These are phyloP conservation scores for Tritrichomonas foetus DNA, from an alignment of 208 protist species.

Conservation along the genomic window DNA sequence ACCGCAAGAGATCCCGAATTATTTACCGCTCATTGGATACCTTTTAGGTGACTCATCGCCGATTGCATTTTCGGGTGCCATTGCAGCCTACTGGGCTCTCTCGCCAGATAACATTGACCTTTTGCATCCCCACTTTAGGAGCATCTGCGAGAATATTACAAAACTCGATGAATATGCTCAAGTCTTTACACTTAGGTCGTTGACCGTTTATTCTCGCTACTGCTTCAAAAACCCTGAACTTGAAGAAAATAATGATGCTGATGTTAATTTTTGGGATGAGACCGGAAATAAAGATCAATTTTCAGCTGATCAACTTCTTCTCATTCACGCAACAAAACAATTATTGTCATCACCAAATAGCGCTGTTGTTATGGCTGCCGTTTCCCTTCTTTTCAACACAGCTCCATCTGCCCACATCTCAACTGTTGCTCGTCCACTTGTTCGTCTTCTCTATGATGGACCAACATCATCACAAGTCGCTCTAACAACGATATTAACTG, in stretches of 20 bases:
- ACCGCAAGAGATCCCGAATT: neutral
- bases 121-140: neutral
- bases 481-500: neutral
- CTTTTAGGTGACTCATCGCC: neutral
- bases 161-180: neutral
- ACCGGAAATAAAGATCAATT: neutral
- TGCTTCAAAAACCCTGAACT: neutral
- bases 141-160: constrained; percentile 7
- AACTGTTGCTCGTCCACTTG: neutral
- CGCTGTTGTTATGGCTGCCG: neutral
- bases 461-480: neutral
- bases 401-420: neutral
- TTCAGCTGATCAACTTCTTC: neutral
- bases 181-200: neutral
- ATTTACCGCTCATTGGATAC: neutral
- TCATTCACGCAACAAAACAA: neutral
- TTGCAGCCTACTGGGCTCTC: neutral
- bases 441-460: neutral
- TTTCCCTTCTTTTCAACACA: neutral
- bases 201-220: neutral
- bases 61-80: constrained; percentile 27
- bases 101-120: constrained; percentile 20
- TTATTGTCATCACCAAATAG: neutral
- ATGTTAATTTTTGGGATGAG: neutral
- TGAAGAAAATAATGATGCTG: neutral